phyloP scores from a whole-genome alignment of 164 flowering plant species.

The Vitis cinerea region DNA sequence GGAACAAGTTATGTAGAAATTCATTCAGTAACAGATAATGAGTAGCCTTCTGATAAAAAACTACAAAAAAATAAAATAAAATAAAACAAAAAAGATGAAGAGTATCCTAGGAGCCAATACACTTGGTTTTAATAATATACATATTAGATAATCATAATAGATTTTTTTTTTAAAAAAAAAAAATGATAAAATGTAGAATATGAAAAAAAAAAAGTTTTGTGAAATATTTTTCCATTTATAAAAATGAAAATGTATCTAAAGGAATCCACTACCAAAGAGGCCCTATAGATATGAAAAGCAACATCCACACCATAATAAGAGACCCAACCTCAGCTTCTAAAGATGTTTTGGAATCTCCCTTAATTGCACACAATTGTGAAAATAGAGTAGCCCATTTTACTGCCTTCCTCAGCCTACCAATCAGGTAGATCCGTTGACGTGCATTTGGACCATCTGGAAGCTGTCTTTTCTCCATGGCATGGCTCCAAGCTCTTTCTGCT shows the following conservation, averaged over 20 bases:
- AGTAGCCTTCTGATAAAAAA: too few species aligned
- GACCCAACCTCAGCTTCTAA: conserved; percentile 88
- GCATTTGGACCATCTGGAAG: conserved; percentile 90
- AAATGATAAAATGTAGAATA: too few species aligned
- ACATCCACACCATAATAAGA: background rate
- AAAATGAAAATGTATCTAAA: too few species aligned
- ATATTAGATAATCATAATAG: too few species aligned
- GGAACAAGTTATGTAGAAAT: background rate
- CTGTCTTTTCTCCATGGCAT: conserved; percentile 98
- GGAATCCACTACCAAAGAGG: too few species aligned
- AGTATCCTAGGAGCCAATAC: background rate
- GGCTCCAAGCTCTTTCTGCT: conserved; percentile 99
- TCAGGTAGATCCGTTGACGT: conserved; percentile 79
- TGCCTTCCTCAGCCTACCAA: conserved; percentile 89
- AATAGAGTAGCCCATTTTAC: conserved; percentile 90
- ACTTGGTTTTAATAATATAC: too few species aligned
- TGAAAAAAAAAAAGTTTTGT: too few species aligned
- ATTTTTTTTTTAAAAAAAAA: too few species aligned
- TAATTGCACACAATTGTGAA: conserved; percentile 76
- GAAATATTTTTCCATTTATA: too few species aligned
- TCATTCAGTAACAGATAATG: background rate
- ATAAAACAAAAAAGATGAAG: background rate
- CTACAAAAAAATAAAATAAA: too few species aligned
- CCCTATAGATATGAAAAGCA: too few species aligned
- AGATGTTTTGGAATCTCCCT: conserved; percentile 94